Conservation (phyloP, 257 asterid genomes). For the Handroanthus guayacan region DNA sequence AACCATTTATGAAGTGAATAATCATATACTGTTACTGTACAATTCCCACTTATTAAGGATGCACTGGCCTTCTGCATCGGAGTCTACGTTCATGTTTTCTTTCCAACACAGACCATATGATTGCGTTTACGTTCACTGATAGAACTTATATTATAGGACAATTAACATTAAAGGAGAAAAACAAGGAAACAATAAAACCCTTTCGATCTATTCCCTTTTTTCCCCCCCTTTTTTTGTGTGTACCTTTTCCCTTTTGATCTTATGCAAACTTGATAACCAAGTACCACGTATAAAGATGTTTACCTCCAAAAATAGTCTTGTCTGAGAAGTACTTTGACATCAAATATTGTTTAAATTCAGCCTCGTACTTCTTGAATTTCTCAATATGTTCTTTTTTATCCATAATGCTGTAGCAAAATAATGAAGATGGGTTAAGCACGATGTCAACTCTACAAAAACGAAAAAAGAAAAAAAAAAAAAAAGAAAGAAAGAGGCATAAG, state of each 20-base stretch:
- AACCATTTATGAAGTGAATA: not conserved
- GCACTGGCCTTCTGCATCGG: not conserved
- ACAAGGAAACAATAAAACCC: not conserved
- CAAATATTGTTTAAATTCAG: conserved; percentile 61
- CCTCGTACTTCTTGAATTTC: conserved; percentile 67
- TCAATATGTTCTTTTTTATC: conserved; percentile 51
- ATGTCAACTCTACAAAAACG: conserved; percentile 14
- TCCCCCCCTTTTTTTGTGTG: not conserved
- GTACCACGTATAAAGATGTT: conserved; percentile 22
- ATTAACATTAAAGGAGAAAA: not conserved
- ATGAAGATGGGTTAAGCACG: conserved; percentile 9
- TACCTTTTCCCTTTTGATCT: too few species aligned
- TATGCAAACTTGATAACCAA: not conserved
- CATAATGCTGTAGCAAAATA: conserved; percentile 40
- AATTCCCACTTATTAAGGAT: not conserved
- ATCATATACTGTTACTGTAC: not conserved
- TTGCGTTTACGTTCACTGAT: not conserved
- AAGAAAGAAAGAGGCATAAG: conserved; percentile 18
- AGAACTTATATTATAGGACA: too few species aligned
- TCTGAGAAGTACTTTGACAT: conserved; percentile 87
- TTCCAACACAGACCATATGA: not conserved
- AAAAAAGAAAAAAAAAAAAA: too few species aligned
- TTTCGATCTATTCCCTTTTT: not conserved
- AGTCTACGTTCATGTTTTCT: not conserved
- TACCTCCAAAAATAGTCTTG: conserved; percentile 90